A percentile compares a stretch with the other conserved stretches of the same genome.
phyloP scores from a whole-genome alignment of 345 rosid species.

The Eucalyptus shirleyi region DNA sequence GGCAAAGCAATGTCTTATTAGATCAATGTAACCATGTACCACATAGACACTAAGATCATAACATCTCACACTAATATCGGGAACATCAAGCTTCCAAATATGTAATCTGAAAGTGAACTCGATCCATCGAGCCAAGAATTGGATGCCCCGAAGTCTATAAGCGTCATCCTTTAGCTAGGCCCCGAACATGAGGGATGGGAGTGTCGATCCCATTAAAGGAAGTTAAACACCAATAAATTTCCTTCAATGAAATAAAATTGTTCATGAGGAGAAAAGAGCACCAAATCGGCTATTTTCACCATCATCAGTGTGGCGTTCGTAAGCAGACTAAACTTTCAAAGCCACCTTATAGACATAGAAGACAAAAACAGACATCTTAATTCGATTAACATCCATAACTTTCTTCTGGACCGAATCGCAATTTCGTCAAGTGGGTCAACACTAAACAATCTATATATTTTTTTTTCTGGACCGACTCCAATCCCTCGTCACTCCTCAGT shows the following conservation, averaged over 20 bases:
- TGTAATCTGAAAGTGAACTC: not conserved
- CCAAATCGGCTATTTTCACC: not conserved
- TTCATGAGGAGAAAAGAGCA: not conserved
- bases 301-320: not conserved
- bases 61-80: not conserved
- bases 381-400: not conserved
- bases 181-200: not conserved
- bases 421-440: not conserved
- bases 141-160: not conserved
- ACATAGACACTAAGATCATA: not conserved
- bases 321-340: not conserved
- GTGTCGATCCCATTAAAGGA: not conserved
- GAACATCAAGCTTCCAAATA: not conserved
- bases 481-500: not conserved
- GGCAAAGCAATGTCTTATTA: not conserved
- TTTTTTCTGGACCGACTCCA: not conserved
- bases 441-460: too few species aligned
- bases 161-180: not conserved
- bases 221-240: not conserved
- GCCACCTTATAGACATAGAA: not conserved
- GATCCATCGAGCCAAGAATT: not conserved
- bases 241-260: not conserved
- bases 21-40: not conserved
- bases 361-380: not conserved
- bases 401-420: not conserved